Conservation (phyloP, 371 early-diverging fungal species). For the Mucor indicus region DNA sequence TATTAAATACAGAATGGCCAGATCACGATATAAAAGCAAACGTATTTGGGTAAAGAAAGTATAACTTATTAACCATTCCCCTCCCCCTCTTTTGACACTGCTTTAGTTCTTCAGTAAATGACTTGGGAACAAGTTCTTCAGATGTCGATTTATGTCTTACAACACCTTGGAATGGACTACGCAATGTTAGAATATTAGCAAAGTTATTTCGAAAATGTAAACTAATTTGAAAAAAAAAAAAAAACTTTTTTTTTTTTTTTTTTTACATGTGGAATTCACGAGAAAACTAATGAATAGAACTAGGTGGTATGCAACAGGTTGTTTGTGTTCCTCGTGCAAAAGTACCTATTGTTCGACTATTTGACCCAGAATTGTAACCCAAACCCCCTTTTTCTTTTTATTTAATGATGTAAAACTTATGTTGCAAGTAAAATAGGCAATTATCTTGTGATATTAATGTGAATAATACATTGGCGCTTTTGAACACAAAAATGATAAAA, state of each 20-base stretch:
- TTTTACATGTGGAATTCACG: no score
- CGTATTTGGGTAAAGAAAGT: conserved; percentile 56
- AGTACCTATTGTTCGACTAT: conserved; percentile 65
- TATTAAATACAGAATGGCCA: conserved; percentile 61
- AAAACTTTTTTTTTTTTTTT: background rate
- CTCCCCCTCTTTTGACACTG: no score
- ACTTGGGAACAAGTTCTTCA: conserved; percentile 53
- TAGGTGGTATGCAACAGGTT: conserved; percentile 60
- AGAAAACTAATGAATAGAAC: background rate
- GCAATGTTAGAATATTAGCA: conserved; percentile 48
- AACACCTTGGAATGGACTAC: conserved; percentile 52
- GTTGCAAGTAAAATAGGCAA: conserved; percentile 30
- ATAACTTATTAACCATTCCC: conserved; percentile 45
- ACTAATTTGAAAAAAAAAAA: background rate
- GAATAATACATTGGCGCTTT: conserved; percentile 74
- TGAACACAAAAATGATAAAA: conserved; percentile 76
- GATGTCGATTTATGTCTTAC: conserved; percentile 66
- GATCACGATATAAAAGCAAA: conserved; percentile 54
- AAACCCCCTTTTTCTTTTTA: no score
- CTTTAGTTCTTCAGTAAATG: conserved; percentile 63
- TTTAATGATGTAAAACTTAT: no score
- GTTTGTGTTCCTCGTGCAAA: conserved; percentile 60
- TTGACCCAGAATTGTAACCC: conserved; percentile 64
- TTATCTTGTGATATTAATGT: conserved; percentile 84
- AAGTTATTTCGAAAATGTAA: conserved; percentile 40